Evolutionary conservation across 306 rosid genomes (phyloP), one percentile per base, ranked within the genome.

Genomic region (Urtica urens): DNA sequence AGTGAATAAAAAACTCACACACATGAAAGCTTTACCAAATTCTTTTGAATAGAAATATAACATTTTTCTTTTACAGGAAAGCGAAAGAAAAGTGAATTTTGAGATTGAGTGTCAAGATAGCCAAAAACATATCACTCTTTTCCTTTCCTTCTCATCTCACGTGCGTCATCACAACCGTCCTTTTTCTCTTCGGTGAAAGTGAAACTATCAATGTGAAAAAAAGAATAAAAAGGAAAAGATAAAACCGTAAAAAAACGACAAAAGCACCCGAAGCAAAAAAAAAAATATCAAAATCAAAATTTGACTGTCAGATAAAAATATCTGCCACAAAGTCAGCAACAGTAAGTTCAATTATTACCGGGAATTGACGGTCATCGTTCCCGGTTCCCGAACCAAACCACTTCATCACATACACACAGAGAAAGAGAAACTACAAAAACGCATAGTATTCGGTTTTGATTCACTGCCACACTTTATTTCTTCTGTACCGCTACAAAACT

Each of bases 301-400:
- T n/a, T n/a, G n/a, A n/a, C 44, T 77, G 84, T 68, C 73, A 69
- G 90, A 64, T 85, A n/a, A n/a, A 77, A 65, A 68, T 71, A 68
- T 74, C 84, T 77, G 79, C 65, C 29, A 66, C 49, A n/a, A n/a
- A n/a, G n/a, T 1, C 40, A 3, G 2, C 34, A 49, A 72, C 58
- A 58, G 75, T 54, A 48, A 51, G 77, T 68, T 72, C 79, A 68
- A 68, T 70, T 43, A 45, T 72, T 48, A 84, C 92, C 79, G 92
- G 76, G 23, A 48, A 55, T 68, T 67, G 62, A 90, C 86, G 76
- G 86, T 84, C 13, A 14, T 40, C 46, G 27, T 62, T n/a, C 77
- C 77, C 67, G 86, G 74, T 66, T 59, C 68, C 48, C 72, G 46
- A 63, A 76, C 70, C 74, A 23, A 12, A 20, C 53, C 29, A 29